Evolutionary conservation across 345 rosid species (phyloP).

Genomic region (Firmiana major): DNA sequence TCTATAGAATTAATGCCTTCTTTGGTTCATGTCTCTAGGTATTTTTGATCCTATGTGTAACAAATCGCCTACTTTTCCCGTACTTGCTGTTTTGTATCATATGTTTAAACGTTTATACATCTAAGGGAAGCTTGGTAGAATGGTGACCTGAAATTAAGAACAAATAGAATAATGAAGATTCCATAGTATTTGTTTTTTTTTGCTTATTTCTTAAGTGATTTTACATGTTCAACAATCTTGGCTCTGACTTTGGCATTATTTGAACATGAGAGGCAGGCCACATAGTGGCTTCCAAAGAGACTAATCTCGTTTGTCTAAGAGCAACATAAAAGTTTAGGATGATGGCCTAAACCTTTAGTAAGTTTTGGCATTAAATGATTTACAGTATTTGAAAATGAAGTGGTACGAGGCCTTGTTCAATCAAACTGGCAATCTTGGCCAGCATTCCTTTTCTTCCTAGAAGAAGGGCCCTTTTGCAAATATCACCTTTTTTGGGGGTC

Average conservation of each 20-base stretch:
- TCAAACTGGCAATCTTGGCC: not conserved
- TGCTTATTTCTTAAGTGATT: not conserved
- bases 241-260: not conserved
- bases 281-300: not conserved
- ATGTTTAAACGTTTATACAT: not conserved
- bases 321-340: not conserved
- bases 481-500: not conserved
- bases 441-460: not conserved
- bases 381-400: not conserved
- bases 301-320: not conserved
- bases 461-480: not conserved
- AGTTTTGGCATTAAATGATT: not conserved
- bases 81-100: not conserved
- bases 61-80: not conserved
- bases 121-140: not conserved
- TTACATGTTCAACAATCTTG: not conserved
- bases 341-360: not conserved
- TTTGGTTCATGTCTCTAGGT: not conserved
- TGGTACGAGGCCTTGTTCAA: not conserved
- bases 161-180: not conserved
- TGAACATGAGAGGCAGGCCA: not conserved
- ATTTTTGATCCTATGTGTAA: too few relatives aligned
- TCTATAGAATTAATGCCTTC: not conserved
- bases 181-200: not conserved
- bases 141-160: not conserved